phyloP scores from a whole-genome alignment of 352 stramenopile genomes.

The Phytophthora pistaciae region DNA sequence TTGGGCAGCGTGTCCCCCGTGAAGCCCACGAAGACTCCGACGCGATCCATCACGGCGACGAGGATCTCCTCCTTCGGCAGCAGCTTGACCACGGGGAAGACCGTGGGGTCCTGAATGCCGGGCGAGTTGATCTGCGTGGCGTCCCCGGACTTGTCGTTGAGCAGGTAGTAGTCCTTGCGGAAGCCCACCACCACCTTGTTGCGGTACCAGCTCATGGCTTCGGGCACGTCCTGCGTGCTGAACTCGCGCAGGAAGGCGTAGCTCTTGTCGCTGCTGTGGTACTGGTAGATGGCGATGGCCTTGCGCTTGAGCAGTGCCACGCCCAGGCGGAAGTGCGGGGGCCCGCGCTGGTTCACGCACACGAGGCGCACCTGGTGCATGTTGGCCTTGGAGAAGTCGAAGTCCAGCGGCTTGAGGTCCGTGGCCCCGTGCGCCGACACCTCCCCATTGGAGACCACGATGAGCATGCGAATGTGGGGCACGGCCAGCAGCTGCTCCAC shows the following conservation, averaged over 20 bases:
- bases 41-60: conserved; percentile 83
- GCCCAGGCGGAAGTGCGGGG: conserved; percentile 85
- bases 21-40: conserved; percentile 85
- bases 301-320: conserved; percentile 73
- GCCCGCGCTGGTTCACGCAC: conserved; percentile 87
- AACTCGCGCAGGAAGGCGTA: conserved; percentile 88
- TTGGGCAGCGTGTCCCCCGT: conserved; percentile 82
- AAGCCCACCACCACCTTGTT: conserved; percentile 90
- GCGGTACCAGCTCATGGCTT: conserved; percentile 88
- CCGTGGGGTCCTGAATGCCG: conserved; percentile 69
- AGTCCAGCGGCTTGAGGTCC: conserved; percentile 78
- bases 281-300: conserved; percentile 85
- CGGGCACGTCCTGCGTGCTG: conserved; percentile 71
- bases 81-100: conserved; percentile 81
- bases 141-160: conserved; percentile 88
- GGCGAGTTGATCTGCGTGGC: conserved; percentile 75
- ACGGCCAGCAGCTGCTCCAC: conserved; percentile 87
- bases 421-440: conserved; percentile 79
- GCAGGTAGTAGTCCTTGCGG: conserved; percentile 77
- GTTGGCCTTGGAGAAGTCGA: conserved; percentile 88
- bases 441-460: conserved; percentile 82
- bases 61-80: conserved; percentile 89
- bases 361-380: conserved; percentile 69
- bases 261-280: conserved; percentile 78
- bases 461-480: conserved; percentile 89